Percentiles rank a stretch among this genome's conserved stretches.
Evolutionary conservation across 1,139 yeast genomes (phyloP).

Genomic region (Geotrichum europaeum): DNA sequence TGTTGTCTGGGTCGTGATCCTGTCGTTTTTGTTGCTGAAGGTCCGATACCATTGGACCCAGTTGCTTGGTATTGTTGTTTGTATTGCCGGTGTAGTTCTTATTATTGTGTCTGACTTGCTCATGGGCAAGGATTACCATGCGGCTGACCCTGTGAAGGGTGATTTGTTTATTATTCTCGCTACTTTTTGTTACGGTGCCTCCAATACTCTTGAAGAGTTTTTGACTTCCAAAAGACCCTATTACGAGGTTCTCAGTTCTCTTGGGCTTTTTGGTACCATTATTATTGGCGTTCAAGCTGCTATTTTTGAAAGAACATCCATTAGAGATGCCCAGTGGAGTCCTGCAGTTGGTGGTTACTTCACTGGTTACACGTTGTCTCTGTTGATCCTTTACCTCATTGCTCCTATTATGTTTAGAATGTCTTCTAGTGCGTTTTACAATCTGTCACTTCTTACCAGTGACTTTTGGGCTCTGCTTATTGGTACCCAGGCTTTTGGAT

Average conservation of each 20-base stretch:
- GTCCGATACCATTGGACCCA: slow-evolving; percentile 45
- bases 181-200: slow-evolving; percentile 41
- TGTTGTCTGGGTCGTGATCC: slow-evolving; percentile 40
- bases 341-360: slow-evolving; percentile 40
- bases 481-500: slow-evolving; percentile 40
- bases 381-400: slow-evolving; percentile 37
- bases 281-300: slow-evolving; percentile 42
- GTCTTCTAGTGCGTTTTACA: slow-evolving; percentile 45
- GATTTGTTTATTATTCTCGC: slow-evolving; percentile 41
- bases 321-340: slow-evolving; percentile 38
- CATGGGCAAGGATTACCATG: slow-evolving; percentile 38
- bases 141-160: slow-evolving; percentile 39
- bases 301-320: slow-evolving; percentile 37
- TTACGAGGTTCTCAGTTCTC: slow-evolving; percentile 41
- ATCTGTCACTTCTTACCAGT: slow-evolving; percentile 40
- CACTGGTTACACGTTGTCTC: slow-evolving; percentile 38
- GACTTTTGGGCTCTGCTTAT: slow-evolving; percentile 43
- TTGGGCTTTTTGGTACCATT: slow-evolving; percentile 39
- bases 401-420: slow-evolving; percentile 42
- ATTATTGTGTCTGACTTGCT: slow-evolving; percentile 38
- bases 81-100: slow-evolving; percentile 41
- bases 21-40: slow-evolving; percentile 38
- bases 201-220: slow-evolving; percentile 41
- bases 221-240: slow-evolving; percentile 42
- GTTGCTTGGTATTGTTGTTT: slow-evolving; percentile 37